Base-by-base conservation (phyloP, 495 filamentous ascomycete genomes). In the Xylaria curta region DNA sequence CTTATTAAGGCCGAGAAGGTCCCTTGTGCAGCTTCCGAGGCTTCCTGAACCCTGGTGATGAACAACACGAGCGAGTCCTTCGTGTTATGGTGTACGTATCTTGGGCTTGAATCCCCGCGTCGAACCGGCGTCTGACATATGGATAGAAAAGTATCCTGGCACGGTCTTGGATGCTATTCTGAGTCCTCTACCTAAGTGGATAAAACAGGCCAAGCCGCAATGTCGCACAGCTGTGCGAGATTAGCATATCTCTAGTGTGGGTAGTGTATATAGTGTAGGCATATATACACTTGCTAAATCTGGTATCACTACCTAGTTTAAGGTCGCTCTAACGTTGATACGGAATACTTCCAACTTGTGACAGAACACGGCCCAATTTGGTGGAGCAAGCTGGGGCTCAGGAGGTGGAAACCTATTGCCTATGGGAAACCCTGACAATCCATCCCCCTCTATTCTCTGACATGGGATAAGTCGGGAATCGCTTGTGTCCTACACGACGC, bases 371-470 rank as follows among this genome's bases (percentile, higher is more conserved):
- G 47, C 42, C 60, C 47, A 66, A 42, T 47, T 44, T 40, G 53
- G 69, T 63, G 69, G 69, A 71, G 69, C 62, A 28, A 60, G 51
- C 49, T 71, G 59, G 69, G 51, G 62, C 49, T 66, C 62, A 64
- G 31, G 69, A 71, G 26, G 62, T 51, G 44, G 24, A 15, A 31
- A 4, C 15, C 17, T 24, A 69, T 60, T 60, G 54, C 56, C 56
- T 19, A 40, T 17, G 67, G 36, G 53, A 19, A 28, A 59, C 31
- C 44, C 67, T 47, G 40, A 9, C 15, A 31, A 40, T 59, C 40
- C 38, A 42, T 42, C 38, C 38, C 31, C 68, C 58, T 21, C 19
- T 19, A 13, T 69, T 19, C 47, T 56, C 65, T 56, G 65, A 67
- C 65, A 38, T 42, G 28, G 64, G 26, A 33, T 10, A 54, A 26